phyloP scores from a whole-genome alignment of 2,329 filamentous ascomycete species.

The Fonsecaea pedrosoi region DNA sequence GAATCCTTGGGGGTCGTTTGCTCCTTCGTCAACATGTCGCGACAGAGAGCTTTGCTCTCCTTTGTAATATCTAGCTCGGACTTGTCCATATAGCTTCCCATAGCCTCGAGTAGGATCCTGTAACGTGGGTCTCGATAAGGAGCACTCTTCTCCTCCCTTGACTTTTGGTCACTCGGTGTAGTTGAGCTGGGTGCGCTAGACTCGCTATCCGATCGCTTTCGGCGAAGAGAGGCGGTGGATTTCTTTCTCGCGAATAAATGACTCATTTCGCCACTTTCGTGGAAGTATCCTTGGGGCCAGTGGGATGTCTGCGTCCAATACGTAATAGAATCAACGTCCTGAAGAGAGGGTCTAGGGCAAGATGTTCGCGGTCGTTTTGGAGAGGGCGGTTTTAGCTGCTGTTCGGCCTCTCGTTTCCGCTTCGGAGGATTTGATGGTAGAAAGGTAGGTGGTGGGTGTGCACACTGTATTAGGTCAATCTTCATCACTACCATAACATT shows the following conservation, averaged over 20 bases:
- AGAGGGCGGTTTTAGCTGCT: slow-evolving; percentile 23
- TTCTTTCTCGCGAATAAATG: slow-evolving; percentile 44
- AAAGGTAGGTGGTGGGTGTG: slow-evolving; percentile 18
- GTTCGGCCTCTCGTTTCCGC: slow-evolving; percentile 28
- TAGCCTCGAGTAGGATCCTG: neutral
- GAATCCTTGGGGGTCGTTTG: slow-evolving; percentile 36
- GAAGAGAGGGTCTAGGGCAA: slow-evolving; percentile 17
- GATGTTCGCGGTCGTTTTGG: slow-evolving; percentile 25
- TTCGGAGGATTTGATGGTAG: slow-evolving; percentile 22
- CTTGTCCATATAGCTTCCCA: slow-evolving; percentile 38
- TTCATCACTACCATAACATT: slow-evolving; percentile 17
- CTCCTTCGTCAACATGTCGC: slow-evolving; percentile 3
- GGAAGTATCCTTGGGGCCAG: slow-evolving; percentile 44
- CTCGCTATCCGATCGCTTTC: slow-evolving; percentile 37
- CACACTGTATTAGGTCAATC: slow-evolving; percentile 21
- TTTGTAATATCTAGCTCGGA: slow-evolving; percentile 1
- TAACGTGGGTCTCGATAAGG: too few species aligned
- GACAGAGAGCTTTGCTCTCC: neutral
- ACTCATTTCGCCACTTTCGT: slow-evolving; percentile 40
- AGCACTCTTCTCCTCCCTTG: slow-evolving; percentile 26
- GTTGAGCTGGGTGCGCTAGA: slow-evolving; percentile 30
- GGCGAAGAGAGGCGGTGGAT: slow-evolving; percentile 34
- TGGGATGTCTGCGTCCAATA: slow-evolving; percentile 40
- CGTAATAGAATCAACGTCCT: slow-evolving; percentile 41
- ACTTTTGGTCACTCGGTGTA: slow-evolving; percentile 39